Percentiles rank a stretch among this genome's conserved stretches.
Conservation (phyloP, 495 filamentous ascomycete species). For the Trichoderma parareesei region DNA sequence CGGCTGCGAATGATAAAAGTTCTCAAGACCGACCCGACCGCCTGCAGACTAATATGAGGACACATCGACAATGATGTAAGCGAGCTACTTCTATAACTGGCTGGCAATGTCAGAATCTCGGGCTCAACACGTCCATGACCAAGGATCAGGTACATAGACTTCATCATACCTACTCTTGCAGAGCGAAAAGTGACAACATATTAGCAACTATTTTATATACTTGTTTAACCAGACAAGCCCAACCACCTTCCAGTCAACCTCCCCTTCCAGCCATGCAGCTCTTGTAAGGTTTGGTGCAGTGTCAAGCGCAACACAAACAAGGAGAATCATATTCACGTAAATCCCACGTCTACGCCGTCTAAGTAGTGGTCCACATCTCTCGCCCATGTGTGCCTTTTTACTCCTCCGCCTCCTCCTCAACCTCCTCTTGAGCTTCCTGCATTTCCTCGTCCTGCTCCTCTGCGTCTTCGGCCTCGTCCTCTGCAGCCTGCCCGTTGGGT, state of each 20-base stretch:
- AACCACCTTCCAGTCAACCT: background rate
- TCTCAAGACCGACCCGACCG: no score
- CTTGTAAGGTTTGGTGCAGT: background rate
- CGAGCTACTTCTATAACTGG: no score
- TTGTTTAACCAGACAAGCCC: background rate
- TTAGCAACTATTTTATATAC: background rate
- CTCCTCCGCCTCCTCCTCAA: slow-evolving; percentile 19
- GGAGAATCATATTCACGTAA: slow-evolving; percentile 7
- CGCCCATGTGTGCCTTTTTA: slow-evolving; percentile 10
- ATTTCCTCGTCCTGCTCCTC: background rate
- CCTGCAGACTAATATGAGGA: no score
- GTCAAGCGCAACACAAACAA: background rate
- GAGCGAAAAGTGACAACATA: background rate
- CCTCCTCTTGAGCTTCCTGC: background rate
- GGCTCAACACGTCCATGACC: no score
- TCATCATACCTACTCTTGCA: background rate
- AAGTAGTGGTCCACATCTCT: background rate
- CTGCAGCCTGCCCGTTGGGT: slow-evolving; percentile 21
- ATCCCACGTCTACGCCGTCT: slow-evolving; percentile 8
- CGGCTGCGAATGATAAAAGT: no score
- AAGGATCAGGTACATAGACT: background rate
- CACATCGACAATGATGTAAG: no score
- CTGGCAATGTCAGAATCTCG: no score
- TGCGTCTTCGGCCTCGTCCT: slow-evolving; percentile 19
- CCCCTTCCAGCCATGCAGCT: background rate